These are phyloP conservation scores for Solanum hybrid DNA, from an alignment of 305 asterid species.

Conservation along the genomic window DNA sequence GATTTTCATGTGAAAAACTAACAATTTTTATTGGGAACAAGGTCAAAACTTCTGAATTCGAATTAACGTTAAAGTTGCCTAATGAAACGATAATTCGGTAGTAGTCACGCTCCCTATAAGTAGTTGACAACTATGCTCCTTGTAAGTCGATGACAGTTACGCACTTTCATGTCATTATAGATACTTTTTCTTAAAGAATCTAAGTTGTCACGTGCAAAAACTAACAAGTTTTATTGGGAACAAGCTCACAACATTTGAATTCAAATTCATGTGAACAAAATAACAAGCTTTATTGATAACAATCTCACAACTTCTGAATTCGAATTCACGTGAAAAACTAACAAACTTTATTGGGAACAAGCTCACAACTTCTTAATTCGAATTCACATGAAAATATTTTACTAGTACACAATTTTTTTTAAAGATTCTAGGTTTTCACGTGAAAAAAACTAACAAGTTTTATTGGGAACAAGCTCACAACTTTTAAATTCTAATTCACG, in stretches of 20 bases:
- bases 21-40: neutral
- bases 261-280: neutral
- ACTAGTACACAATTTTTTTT: neutral
- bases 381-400: neutral
- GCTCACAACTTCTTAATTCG: neutral
- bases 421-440: neutral
- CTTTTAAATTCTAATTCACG: neutral
- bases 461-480: neutral
- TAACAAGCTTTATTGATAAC: neutral
- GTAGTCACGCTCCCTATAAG: neutral
- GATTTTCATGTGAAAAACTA: neutral
- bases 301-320: neutral
- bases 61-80: neutral
- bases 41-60: neutral
- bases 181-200: neutral
- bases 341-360: neutral
- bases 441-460: neutral
- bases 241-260: neutral
- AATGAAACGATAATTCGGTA: neutral
- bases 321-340: neutral
- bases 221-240: neutral
- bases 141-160: neutral
- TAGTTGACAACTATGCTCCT: neutral
- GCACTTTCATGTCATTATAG: neutral
- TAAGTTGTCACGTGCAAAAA: neutral